phyloP scores from a whole-genome alignment of 2,329 filamentous ascomycete species.

The Arthrobotrys sinensis region DNA sequence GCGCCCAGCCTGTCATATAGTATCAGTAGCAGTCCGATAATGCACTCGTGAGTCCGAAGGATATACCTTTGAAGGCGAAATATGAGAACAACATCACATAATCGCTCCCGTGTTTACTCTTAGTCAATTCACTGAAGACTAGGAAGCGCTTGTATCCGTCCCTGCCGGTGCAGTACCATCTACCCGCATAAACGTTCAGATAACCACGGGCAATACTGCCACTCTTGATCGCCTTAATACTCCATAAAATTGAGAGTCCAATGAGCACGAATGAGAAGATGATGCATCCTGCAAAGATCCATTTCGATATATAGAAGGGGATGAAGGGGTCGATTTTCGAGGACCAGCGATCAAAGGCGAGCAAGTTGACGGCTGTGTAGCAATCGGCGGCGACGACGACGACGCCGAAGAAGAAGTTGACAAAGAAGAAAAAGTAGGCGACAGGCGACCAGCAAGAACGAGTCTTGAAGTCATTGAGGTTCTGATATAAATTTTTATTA shows the following conservation, averaged over 20 bases:
- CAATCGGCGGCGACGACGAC: conserved; percentile 65
- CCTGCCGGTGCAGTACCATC: conserved; percentile 82
- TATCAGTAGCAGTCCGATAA: conserved; percentile 14
- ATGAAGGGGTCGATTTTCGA: conserved; percentile 85
- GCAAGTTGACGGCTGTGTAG: conserved; percentile 91
- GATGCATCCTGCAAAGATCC: conserved; percentile 95
- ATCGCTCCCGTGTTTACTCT: conserved; percentile 89
- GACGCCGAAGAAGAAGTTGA: conserved; percentile 50
- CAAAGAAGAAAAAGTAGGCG: conserved; percentile 60
- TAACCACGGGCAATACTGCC: conserved; percentile 93
- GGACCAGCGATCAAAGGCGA: conserved; percentile 91
- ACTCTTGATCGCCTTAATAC: conserved; percentile 83
- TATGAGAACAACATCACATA: conserved; percentile 93
- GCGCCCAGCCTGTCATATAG: conserved; percentile 79
- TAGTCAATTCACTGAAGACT: conserved; percentile 92
- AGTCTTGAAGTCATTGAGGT: conserved; percentile 58
- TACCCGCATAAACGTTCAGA: conserved; percentile 86
- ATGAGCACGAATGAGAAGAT: conserved; percentile 89
- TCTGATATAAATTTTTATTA: conserved; percentile 14
- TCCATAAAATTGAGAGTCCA: conserved; percentile 83
- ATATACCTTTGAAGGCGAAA: conserved; percentile 79
- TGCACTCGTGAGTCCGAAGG: neutral
- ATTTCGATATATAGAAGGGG: conserved; percentile 84
- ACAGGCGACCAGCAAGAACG: conserved; percentile 57
- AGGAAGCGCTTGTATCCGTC: conserved; percentile 90